These are phyloP conservation scores for Ascochyta fabae DNA, from an alignment of 2,329 filamentous ascomycete species.

Conservation along the genomic window DNA sequence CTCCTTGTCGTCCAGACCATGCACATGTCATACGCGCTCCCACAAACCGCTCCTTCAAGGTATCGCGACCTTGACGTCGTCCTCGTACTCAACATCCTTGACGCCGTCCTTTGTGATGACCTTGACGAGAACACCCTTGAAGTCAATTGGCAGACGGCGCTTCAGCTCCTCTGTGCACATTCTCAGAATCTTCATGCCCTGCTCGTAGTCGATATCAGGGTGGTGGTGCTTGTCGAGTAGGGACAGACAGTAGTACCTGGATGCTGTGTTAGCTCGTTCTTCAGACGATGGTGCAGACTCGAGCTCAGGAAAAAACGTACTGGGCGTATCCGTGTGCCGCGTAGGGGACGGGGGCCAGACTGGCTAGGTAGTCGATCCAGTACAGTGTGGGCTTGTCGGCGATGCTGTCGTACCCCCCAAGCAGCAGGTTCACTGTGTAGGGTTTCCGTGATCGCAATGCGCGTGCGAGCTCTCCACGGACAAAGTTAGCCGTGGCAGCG, in stretches of 20 bases:
- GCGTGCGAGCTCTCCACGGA: slow-evolving; percentile 89
- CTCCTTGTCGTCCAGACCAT: slow-evolving; percentile 16
- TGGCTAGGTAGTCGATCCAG: slow-evolving; percentile 97
- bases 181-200: slow-evolving; percentile 89
- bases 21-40: slow-evolving; percentile 8
- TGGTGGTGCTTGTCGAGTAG: slow-evolving; percentile 99
- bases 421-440: slow-evolving; percentile 94
- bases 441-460: slow-evolving; percentile 91
- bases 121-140: slow-evolving; percentile 96
- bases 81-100: slow-evolving; percentile 81
- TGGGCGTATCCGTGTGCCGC: slow-evolving; percentile 98
- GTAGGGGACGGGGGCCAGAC: slow-evolving; percentile 86
- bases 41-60: slow-evolving; percentile 53
- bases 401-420: slow-evolving; percentile 92
- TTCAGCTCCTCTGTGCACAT: slow-evolving; percentile 98
- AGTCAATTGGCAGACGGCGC: slow-evolving; percentile 95
- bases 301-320: slow-evolving; percentile 58
- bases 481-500: slow-evolving; percentile 87
- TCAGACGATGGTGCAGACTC: background rate
- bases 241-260: slow-evolving; percentile 93
- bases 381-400: slow-evolving; percentile 89
- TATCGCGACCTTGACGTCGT: slow-evolving; percentile 73
- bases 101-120: slow-evolving; percentile 95
- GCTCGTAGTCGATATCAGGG: slow-evolving; percentile 85
- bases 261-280: slow-evolving; percentile 1